Percentiles rank a stretch among this genome's conserved stretches.
These are phyloP conservation scores for Arachis stenosperma DNA, from an alignment of 306 rosid genomes.

Conservation along the genomic window DNA sequence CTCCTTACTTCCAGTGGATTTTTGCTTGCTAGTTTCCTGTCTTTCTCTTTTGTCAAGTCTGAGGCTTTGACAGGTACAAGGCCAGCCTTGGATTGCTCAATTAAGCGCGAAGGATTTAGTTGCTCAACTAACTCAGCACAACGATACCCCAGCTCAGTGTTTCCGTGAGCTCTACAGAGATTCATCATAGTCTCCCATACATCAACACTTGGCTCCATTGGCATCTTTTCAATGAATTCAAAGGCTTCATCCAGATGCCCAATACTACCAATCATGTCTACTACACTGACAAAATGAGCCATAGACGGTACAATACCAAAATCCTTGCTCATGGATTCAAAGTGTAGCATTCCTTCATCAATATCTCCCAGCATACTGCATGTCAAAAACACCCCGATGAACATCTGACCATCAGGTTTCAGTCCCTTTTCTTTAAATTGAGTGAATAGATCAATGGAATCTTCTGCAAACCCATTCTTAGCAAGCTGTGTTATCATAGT, in stretches of 20 bases:
- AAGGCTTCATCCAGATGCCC: slow-evolving; percentile 81
- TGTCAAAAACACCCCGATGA: slow-evolving; percentile 64
- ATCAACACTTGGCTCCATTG: slow-evolving; percentile 60
- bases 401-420: slow-evolving; percentile 75
- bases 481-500: slow-evolving; percentile 73
- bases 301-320: slow-evolving; percentile 66
- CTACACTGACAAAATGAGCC: slow-evolving; percentile 64
- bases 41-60: slow-evolving; percentile 61
- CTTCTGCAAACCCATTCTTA: slow-evolving; percentile 74
- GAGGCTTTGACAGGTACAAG: slow-evolving; percentile 64
- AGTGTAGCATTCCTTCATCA: slow-evolving; percentile 71
- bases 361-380: slow-evolving; percentile 66
- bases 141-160: slow-evolving; percentile 66
- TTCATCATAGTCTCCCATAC: slow-evolving; percentile 83
- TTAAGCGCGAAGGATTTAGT: slow-evolving; percentile 61
- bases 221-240: slow-evolving; percentile 74
- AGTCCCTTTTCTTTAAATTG: slow-evolving; percentile 63
- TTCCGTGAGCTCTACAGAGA: slow-evolving; percentile 77
- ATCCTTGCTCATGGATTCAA: slow-evolving; percentile 67
- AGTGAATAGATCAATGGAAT: slow-evolving; percentile 71
- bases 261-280: slow-evolving; percentile 74
- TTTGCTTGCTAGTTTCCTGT: slow-evolving; percentile 56
- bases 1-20: slow-evolving; percentile 72
- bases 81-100: slow-evolving; percentile 72
- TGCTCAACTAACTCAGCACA: slow-evolving; percentile 76